Evolutionary conservation across 306 rosid genomes (phyloP), one percentile per base, ranked within the genome.

Genomic region (Sophora flavescens): DNA sequence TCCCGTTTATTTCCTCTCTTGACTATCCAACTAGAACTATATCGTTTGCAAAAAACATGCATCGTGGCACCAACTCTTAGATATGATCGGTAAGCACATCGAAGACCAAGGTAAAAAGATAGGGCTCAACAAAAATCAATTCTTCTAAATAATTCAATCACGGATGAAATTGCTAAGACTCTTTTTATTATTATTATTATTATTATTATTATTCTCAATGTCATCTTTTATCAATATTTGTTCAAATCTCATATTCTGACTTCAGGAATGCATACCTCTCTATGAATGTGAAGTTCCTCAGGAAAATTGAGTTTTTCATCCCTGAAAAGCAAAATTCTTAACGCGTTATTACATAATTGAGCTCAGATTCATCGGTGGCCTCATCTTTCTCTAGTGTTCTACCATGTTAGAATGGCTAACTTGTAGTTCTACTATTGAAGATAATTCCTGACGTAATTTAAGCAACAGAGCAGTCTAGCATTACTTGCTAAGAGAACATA

Each of bases 261-360:
- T 9, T 69, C 36, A 53, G 54, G 76, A 79, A 28, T 64, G 59
- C 67, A 73, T 90, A 92, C 98, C 96, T 95, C 97, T 72, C 88
- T 83, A 74, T 89, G 96, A 78, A 90, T 89, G 71, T 80, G 96
- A 66, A 88, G 74, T 22, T 86, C 89, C 77, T 88, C 90, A 0
- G 97, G 97, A 76, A 90, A 90, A 76, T 84, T 83, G 72, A 95
- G 96, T 45, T 79, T 87, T 77, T 92, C 93, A 76, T 95, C 98
- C 97, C 99, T 90, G 78, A 68, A 84, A 89, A 83, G 78, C 10
- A 78, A 64, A 38, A 84, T 15, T 56, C 62, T 36, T 2, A 47
- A 42, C 32, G 15, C 11, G 2, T 17, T 51, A 51, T 33, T 13
- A 64, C 4, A 63, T 17, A 53, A 73, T 38, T 73, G 35, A 72